A percentile compares a stretch with the other conserved stretches of the same genome.
phyloP scores from a whole-genome alignment of 2,329 filamentous ascomycete genomes.

The Aureobasidium sp. region DNA sequence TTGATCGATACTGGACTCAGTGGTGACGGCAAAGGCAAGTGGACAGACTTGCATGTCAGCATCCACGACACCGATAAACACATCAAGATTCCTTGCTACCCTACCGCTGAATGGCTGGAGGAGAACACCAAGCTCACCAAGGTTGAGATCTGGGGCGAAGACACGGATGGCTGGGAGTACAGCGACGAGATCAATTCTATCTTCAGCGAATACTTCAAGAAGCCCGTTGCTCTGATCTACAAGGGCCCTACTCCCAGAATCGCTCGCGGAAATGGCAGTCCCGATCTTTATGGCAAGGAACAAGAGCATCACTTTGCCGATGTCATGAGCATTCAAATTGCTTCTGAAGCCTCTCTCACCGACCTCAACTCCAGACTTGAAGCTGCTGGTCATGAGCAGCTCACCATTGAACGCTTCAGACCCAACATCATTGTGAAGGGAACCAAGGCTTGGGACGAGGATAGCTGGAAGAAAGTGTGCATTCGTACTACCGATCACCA shows the following conservation, averaged over 20 bases:
- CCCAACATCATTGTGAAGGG: conserved; percentile 58
- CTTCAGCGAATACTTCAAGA: conserved; percentile 51
- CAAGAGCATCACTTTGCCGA: conserved; percentile 51
- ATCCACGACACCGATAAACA: conserved; percentile 36
- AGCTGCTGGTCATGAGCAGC: conserved; percentile 36
- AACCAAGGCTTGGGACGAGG: conserved; percentile 53
- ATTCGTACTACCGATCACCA: conserved; percentile 33
- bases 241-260: conserved; percentile 54
- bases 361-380: conserved; percentile 52
- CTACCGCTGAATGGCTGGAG: conserved; percentile 47
- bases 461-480: conserved; percentile 55
- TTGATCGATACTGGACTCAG: conserved; percentile 51
- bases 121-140: conserved; percentile 43
- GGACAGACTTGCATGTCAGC: conserved; percentile 41
- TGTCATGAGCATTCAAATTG: conserved; percentile 51
- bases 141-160: conserved; percentile 53
- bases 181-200: conserved; percentile 43
- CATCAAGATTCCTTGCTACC: conserved; percentile 51
- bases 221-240: conserved; percentile 52
- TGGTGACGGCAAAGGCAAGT: conserved; percentile 27
- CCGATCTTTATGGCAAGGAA: conserved; percentile 43
- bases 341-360: conserved; percentile 47
- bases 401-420: conserved; percentile 56
- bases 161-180: conserved; percentile 54
- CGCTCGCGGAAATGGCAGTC: conserved; percentile 50